Percentiles rank a stretch among this genome's conserved stretches.
Conservation (phyloP, 495 filamentous ascomycete genomes). For the Platismatia glauca region DNA sequence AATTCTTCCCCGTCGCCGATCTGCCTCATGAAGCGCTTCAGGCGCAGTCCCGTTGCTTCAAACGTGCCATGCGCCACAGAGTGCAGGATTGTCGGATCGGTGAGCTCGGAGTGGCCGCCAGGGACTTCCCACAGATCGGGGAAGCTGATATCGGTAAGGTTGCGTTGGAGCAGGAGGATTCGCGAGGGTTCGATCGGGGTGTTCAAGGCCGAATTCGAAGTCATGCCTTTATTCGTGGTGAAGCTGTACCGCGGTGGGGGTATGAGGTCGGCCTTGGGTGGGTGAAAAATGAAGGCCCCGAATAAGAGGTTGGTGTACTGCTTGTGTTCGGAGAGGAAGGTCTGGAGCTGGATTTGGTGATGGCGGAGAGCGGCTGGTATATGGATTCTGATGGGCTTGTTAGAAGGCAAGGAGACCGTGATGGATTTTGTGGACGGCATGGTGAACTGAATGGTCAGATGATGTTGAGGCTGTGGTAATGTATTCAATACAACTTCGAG, state of each 20-base stretch:
- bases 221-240: background rate
- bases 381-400: slow-evolving; percentile 12
- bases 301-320: slow-evolving; percentile 33
- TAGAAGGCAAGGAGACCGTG: no score
- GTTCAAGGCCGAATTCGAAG: background rate
- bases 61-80: slow-evolving; percentile 46
- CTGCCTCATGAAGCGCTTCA: slow-evolving; percentile 36
- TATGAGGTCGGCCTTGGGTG: slow-evolving; percentile 6
- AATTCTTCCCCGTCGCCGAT: slow-evolving; percentile 33
- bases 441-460: background rate
- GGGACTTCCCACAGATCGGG: slow-evolving; percentile 50
- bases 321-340: slow-evolving; percentile 29
- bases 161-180: slow-evolving; percentile 47
- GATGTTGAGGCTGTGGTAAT: background rate
- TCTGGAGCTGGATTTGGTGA: slow-evolving; percentile 31
- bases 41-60: slow-evolving; percentile 51
- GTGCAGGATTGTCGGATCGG: slow-evolving; percentile 44
- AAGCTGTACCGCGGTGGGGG: background rate
- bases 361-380: slow-evolving; percentile 34
- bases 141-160: slow-evolving; percentile 36
- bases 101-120: slow-evolving; percentile 42
- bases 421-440: slow-evolving; percentile 4
- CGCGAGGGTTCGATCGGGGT: slow-evolving; percentile 15
- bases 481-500: background rate
- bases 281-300: slow-evolving; percentile 38